Conservation (phyloP, 2,329 filamentous ascomycete species). For the Drechslerella coelobrocha region DNA sequence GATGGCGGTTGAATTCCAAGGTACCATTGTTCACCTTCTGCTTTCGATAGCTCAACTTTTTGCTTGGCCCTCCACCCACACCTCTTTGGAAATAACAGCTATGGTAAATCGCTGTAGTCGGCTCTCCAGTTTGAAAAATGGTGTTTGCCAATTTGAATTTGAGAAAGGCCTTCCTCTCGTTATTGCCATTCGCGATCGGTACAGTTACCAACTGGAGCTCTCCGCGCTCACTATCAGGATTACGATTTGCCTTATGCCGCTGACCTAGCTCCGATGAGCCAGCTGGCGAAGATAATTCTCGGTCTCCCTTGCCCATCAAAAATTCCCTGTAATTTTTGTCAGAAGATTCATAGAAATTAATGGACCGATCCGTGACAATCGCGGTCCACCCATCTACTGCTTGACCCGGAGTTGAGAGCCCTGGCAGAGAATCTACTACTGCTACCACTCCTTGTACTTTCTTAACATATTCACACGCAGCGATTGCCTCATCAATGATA, state of each 20-base stretch:
- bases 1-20: background rate
- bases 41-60: background rate
- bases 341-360: background rate
- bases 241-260: background rate
- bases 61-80: background rate
- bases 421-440: constrained; percentile 20
- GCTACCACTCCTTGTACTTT: constrained; percentile 12
- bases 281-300: background rate
- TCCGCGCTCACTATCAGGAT: constrained; percentile 17
- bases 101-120: constrained; percentile 64
- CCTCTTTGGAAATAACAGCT: constrained; percentile 4
- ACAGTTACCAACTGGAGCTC: constrained; percentile 11
- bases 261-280: background rate
- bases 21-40: constrained; percentile 18
- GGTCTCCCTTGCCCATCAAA: background rate
- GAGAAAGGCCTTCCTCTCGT: background rate
- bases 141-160: constrained; percentile 72
- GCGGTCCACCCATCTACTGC: constrained; percentile 18
- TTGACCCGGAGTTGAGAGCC: background rate
- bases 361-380: constrained; percentile 12
- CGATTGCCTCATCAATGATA: constrained; percentile 22
- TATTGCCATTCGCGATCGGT: background rate
- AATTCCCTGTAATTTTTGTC: background rate
- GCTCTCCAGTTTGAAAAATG: constrained; percentile 73
- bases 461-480: background rate